Base-by-base conservation (phyloP, 129 eudicot genomes). In the Arctium minus region DNA sequence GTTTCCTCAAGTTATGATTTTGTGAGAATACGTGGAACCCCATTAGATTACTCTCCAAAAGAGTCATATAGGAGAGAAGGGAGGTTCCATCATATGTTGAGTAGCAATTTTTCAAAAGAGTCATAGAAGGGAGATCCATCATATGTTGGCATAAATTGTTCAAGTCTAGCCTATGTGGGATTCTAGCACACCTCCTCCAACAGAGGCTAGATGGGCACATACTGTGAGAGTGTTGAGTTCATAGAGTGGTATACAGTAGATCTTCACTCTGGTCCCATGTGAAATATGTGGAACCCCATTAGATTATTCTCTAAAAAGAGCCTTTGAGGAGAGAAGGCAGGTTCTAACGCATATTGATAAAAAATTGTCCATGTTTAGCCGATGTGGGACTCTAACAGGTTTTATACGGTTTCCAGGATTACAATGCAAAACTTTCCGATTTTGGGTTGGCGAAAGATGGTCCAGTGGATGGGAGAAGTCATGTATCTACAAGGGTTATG, bases 381-480 rank as follows among this genome's bases (percentile, higher is more conserved):
- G 0, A 60, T 6, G 6, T 17, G 68, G 8, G 68, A 60, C 68
- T 56, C 65, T 60, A 60, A 60, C 68, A n/a, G 29, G 9, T 15
- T 31, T 3, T 62, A 1, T 77, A 70, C 72, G 38, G 4, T 76
- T 74, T 68, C 80, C 90, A 96, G 99, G 77, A 85, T 73, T 93
- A 91, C 86, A 89, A 91, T 83, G 99, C 97, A 30, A 96, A 96
- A 90, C 97, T 96, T 27, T 96, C 99, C 35, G 97, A 96, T 88
- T 96, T 96, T 67, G 99, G 99, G 68, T 86, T 96, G 91, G 97
- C 97, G 8, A 92, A 95, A 80, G 98, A 94, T 29, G 97, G 98
- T 17, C 98, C 98, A 33, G 17, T 81, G 31, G 97, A 91, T 70
- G 97, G 96, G 67, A 87, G 86, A 83, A 91, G 97, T 81, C 92